Evolutionary conservation across 2,329 filamentous ascomycete species (phyloP).

Genomic region (Ceratocystis albifundus): DNA sequence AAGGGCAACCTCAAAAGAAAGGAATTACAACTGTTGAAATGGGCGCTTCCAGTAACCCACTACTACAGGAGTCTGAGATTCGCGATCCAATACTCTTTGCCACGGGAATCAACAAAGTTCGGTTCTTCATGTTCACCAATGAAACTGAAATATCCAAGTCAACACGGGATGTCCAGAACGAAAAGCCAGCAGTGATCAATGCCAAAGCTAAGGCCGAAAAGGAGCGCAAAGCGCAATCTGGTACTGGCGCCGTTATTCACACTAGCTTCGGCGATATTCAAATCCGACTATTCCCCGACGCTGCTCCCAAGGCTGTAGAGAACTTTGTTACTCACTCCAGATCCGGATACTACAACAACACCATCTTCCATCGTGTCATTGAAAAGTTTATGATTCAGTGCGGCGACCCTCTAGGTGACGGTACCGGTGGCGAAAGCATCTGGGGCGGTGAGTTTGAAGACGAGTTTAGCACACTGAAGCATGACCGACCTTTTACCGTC

Average conservation of each 20-base stretch:
- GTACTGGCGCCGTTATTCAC: slow-evolving; percentile 73
- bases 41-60: slow-evolving; percentile 87
- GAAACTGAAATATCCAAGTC: slow-evolving; percentile 72
- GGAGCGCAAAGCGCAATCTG: slow-evolving; percentile 57
- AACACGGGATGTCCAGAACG: slow-evolving; percentile 84
- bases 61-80: slow-evolving; percentile 82
- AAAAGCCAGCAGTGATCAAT: slow-evolving; percentile 55
- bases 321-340: slow-evolving; percentile 91
- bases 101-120: slow-evolving; percentile 74
- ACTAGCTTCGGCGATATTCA: slow-evolving; percentile 91
- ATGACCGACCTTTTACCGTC: slow-evolving; percentile 92
- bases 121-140: slow-evolving; percentile 98
- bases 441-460: slow-evolving; percentile 90
- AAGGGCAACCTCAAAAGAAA: slow-evolving; percentile 91
- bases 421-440: slow-evolving; percentile 81
- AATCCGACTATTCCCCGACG: slow-evolving; percentile 82
- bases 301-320: slow-evolving; percentile 87
- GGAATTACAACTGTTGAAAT: slow-evolving; percentile 88
- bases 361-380: slow-evolving; percentile 94
- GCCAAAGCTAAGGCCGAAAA: slow-evolving; percentile 38
- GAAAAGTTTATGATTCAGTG: slow-evolving; percentile 95
- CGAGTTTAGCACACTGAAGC: slow-evolving; percentile 80
- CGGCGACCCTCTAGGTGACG: slow-evolving; percentile 77
- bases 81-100: slow-evolving; percentile 79
- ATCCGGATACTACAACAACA: slow-evolving; percentile 91